These are phyloP conservation scores for Capsicum chinense DNA, from an alignment of 257 asterid species.

Conservation along the genomic window DNA sequence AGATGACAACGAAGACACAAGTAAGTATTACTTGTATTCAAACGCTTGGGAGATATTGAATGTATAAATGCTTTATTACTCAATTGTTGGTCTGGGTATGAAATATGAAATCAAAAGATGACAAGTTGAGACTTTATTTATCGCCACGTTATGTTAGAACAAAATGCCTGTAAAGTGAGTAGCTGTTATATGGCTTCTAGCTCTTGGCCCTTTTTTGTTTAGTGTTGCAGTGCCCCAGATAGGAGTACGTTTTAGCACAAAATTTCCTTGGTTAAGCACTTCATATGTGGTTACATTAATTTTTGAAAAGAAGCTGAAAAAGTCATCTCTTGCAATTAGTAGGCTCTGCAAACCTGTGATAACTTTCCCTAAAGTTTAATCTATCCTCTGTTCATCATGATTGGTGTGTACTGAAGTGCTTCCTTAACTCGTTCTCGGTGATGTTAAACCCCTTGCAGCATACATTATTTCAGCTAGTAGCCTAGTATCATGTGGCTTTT, in stretches of 20 bases:
- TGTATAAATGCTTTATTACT: background rate
- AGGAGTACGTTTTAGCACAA: background rate
- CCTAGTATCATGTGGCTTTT: background rate
- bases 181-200: constrained; percentile 1
- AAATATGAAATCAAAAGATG: background rate
- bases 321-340: background rate
- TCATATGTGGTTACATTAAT: constrained; percentile 8
- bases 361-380: background rate
- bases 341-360: background rate
- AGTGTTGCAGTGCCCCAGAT: background rate
- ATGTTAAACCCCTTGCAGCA: background rate
- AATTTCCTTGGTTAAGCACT: background rate
- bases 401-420: background rate
- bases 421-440: background rate
- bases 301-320: background rate
- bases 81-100: background rate
- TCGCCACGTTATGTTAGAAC: background rate
- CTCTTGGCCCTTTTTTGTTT: too few species aligned
- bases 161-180: background rate
- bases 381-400: background rate
- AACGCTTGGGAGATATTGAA: background rate
- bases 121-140: background rate
- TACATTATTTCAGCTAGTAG: background rate
- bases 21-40: constrained; percentile 43
- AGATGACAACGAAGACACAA: constrained; percentile 71